Percentiles rank a stretch among this genome's conserved stretches.
Evolutionary conservation across 2,329 filamentous ascomycete species (phyloP).

Genomic region (Pseudodiploospora longispora): DNA sequence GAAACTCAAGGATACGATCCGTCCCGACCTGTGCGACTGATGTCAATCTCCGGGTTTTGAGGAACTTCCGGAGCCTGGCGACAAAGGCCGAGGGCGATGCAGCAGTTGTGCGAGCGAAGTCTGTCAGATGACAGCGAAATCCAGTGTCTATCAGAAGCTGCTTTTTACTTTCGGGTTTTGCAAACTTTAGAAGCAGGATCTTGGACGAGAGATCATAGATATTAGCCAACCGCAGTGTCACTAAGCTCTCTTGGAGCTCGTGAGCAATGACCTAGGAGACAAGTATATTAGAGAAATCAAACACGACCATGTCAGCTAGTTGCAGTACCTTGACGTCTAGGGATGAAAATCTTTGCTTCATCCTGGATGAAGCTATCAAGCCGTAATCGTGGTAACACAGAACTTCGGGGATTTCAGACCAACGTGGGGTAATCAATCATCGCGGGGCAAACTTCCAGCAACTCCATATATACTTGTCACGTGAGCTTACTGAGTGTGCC

Average conservation of each 20-base stretch:
- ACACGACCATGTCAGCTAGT: not conserved
- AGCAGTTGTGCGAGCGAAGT: constrained; percentile 81
- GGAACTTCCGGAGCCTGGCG: constrained; percentile 71
- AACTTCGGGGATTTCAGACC: not conserved
- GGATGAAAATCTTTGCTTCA: constrained; percentile 78
- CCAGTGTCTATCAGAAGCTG: constrained; percentile 91
- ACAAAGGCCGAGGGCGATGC: constrained; percentile 81
- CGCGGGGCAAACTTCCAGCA: constrained; percentile 5
- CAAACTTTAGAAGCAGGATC: constrained; percentile 92
- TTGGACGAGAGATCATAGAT: constrained; percentile 94
- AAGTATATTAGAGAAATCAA: not conserved
- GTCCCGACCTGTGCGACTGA: constrained; percentile 79
- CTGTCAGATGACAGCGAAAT: constrained; percentile 90
- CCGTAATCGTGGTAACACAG: not conserved
- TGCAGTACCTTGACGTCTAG: constrained; percentile 59
- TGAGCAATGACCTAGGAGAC: constrained; percentile 73
- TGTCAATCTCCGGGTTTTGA: constrained; percentile 81
- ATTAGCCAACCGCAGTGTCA: constrained; percentile 77
- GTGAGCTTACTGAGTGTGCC: no score
- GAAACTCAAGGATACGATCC: constrained; percentile 84
- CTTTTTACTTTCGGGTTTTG: constrained; percentile 79
- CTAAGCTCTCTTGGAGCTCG: constrained; percentile 73
- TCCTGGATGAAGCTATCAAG: constrained; percentile 26
- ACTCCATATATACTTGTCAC: no score
- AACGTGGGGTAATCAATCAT: constrained; percentile 6